A percentile compares a stretch with the other conserved stretches of the same genome.
These are phyloP conservation scores for Ophiostoma piceae DNA, from an alignment of 2,329 filamentous ascomycete species.

Conservation along the genomic window DNA sequence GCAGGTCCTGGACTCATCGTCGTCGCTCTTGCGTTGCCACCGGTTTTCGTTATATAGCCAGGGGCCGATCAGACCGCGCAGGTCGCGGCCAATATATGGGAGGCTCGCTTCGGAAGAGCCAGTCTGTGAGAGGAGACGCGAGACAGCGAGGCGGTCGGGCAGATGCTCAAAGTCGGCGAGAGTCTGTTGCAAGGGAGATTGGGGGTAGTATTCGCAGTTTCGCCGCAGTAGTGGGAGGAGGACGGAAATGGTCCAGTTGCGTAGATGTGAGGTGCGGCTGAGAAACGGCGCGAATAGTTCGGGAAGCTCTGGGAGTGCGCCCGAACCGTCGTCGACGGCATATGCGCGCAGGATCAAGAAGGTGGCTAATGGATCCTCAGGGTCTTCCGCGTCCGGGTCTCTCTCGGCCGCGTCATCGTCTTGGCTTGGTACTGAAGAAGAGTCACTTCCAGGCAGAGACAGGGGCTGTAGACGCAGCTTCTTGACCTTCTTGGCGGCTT, in stretches of 20 bases:
- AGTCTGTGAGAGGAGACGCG: slow-evolving; percentile 57
- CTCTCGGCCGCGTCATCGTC: slow-evolving; percentile 38
- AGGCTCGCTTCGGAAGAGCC: slow-evolving; percentile 37
- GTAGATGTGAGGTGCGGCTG: slow-evolving; percentile 53
- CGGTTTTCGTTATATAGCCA: slow-evolving; percentile 65
- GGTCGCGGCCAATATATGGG: slow-evolving; percentile 52
- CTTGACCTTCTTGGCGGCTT: slow-evolving; percentile 58
- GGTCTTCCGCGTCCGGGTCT: slow-evolving; percentile 32
- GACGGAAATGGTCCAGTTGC: slow-evolving; percentile 63
- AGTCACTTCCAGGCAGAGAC: slow-evolving; percentile 34
- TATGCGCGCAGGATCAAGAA: slow-evolving; percentile 66
- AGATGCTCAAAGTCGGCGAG: slow-evolving; percentile 60
- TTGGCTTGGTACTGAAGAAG: slow-evolving; percentile 26
- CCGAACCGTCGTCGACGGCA: slow-evolving; percentile 65
- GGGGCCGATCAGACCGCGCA: slow-evolving; percentile 63
- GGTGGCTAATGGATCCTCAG: slow-evolving; percentile 37
- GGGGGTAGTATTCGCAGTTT: slow-evolving; percentile 64
- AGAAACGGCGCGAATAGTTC: slow-evolving; percentile 66
- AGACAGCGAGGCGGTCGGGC: slow-evolving; percentile 53
- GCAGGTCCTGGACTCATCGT: slow-evolving; percentile 34
- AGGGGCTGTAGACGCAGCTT: slow-evolving; percentile 61
- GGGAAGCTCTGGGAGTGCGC: slow-evolving; percentile 63
- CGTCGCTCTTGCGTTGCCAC: slow-evolving; percentile 41
- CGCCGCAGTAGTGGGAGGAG: slow-evolving; percentile 64
- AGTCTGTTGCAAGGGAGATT: slow-evolving; percentile 44